Conservation (phyloP, 2,329 filamentous ascomycete genomes). For the Penicillium verrucosum region DNA sequence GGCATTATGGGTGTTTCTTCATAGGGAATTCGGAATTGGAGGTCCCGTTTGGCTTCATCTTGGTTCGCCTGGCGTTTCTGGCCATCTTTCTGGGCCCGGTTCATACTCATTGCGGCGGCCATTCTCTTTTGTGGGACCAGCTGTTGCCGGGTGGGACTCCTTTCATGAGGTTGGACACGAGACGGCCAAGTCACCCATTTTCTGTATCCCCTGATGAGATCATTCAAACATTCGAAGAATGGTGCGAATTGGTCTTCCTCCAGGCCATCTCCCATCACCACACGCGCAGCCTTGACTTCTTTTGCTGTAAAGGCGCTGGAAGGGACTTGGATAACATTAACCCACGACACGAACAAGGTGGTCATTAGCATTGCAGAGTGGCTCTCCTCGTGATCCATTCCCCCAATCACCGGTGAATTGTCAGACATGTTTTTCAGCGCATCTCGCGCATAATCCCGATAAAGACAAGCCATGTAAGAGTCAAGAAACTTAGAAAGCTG, state of each 20-base stretch:
- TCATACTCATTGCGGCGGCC: no score
- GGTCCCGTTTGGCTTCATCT: not conserved
- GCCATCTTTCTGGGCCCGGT: conserved; percentile 50
- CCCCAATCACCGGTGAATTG: not conserved
- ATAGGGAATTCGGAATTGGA: no score
- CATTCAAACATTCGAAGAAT: not conserved
- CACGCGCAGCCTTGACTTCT: not conserved
- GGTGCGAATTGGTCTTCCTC: not conserved
- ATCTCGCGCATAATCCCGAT: not conserved
- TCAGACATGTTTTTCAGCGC: not conserved
- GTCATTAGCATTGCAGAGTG: not conserved
- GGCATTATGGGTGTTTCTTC: no score
- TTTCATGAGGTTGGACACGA: not conserved
- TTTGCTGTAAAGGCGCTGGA: not conserved
- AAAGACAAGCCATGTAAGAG: not conserved
- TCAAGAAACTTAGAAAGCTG: not conserved
- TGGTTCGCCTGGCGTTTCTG: conserved; percentile 54
- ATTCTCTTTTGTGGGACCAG: no score
- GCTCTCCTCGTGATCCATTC: not conserved
- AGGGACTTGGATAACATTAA: not conserved
- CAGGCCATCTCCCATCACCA: not conserved
- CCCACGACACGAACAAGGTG: not conserved
- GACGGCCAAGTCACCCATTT: not conserved
- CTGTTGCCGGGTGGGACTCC: no score
- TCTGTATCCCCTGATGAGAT: not conserved